Evolutionary conservation across 768 basidiomycete species (phyloP).

Genomic region (Strobilomyces dryophilus): DNA sequence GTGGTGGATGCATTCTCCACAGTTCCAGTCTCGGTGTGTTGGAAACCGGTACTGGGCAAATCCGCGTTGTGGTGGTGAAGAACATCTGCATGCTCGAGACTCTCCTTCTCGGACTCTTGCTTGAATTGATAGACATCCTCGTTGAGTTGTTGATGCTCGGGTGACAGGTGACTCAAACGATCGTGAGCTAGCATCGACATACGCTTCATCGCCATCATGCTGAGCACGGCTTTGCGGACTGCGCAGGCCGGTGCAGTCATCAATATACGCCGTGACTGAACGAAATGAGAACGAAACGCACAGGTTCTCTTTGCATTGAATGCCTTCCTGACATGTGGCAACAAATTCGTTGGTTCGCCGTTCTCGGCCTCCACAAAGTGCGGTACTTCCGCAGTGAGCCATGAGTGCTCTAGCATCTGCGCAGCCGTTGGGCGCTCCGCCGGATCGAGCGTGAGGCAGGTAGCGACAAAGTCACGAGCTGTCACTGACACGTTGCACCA

Average conservation of each 20-base stretch:
- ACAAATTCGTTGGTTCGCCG: constrained; percentile 68
- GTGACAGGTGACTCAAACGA: constrained; percentile 27
- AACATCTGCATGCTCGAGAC: constrained; percentile 38
- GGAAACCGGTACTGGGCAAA: neutral
- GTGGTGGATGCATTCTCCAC: neutral
- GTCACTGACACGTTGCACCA: constrained; percentile 82
- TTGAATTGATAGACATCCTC: constrained; percentile 66
- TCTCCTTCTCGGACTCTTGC: constrained; percentile 68
- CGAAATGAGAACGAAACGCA: constrained; percentile 36
- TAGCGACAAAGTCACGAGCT: constrained; percentile 77
- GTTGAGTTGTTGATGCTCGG: constrained; percentile 47
- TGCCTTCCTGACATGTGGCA: constrained; percentile 85
- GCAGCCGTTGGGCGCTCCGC: constrained; percentile 72
- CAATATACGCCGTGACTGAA: neutral
- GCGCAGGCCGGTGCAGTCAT: constrained; percentile 5
- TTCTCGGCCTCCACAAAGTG: constrained; percentile 60
- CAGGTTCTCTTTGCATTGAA: constrained; percentile 88
- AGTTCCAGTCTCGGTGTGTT: neutral
- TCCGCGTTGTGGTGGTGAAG: constrained; percentile 46
- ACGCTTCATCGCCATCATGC: constrained; percentile 81
- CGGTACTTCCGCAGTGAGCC: constrained; percentile 60
- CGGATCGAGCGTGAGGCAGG: constrained; percentile 86
- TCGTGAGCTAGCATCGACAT: constrained; percentile 53
- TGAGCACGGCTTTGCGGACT: constrained; percentile 88
- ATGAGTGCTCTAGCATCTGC: constrained; percentile 64